A percentile compares a stretch with the other conserved stretches of the same genome.
Evolutionary conservation across 805 yeast species (phyloP).

Genomic region (Spathaspora gorwiae): DNA sequence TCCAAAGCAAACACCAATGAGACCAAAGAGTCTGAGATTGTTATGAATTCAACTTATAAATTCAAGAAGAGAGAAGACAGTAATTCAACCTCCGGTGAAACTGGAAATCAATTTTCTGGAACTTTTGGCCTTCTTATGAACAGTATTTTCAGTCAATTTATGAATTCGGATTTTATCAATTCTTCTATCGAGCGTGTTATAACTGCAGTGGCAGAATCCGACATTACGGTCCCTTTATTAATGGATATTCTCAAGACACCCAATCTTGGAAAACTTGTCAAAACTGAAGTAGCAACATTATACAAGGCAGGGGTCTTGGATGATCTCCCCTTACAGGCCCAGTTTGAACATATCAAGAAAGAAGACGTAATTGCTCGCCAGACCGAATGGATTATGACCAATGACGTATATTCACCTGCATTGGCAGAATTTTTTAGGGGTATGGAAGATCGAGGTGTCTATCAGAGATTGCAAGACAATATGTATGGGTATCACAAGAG

Average conservation of each 20-base stretch:
- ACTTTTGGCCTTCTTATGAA: slow-evolving; percentile 27
- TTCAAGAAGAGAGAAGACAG: background rate
- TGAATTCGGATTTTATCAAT: slow-evolving; percentile 16
- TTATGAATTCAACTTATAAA: background rate
- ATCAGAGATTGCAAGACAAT: slow-evolving; percentile 22
- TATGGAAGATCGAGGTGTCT: slow-evolving; percentile 28
- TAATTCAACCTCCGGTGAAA: background rate
- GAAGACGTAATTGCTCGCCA: slow-evolving; percentile 16
- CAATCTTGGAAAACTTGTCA: slow-evolving; percentile 15
- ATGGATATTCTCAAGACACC: slow-evolving; percentile 18
- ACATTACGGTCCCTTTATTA: slow-evolving; percentile 22
- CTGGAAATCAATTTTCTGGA: slow-evolving; percentile 18
- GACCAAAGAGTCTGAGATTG: slow-evolving; percentile 1
- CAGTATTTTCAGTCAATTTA: slow-evolving; percentile 23
- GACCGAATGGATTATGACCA: slow-evolving; percentile 22
- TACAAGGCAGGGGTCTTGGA: slow-evolving; percentile 31
- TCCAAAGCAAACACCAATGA: slow-evolving; percentile 9
- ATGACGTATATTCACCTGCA: slow-evolving; percentile 27
- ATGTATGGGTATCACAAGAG: slow-evolving; percentile 21
- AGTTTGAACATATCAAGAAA: slow-evolving; percentile 20
- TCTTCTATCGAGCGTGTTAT: slow-evolving; percentile 20
- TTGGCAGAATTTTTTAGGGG: slow-evolving; percentile 26
- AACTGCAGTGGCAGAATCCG: slow-evolving; percentile 27
- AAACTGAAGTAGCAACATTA: slow-evolving; percentile 16
- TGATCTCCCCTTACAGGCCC: slow-evolving; percentile 22